Base-by-base conservation (phyloP, 148 eudicot genomes). In the Camellia japonica region DNA sequence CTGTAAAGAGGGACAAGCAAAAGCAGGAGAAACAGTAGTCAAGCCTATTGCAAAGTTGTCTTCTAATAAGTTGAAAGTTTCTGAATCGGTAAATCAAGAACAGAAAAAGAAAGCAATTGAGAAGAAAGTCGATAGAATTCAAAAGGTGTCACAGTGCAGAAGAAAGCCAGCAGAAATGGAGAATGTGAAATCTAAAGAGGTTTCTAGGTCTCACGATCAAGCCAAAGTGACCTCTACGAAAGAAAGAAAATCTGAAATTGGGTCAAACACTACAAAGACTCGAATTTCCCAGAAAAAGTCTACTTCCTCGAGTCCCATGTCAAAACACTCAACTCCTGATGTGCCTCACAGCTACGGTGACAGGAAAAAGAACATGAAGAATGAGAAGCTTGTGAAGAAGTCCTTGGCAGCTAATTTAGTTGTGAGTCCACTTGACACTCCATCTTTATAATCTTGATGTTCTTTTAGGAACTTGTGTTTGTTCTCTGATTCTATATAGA, bases 121-220 rank as follows among this genome's bases (percentile, higher is more conserved):
- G 70, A 89, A 80, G 71, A 85, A 76, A 83, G 77, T 78, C 43
- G 82, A 80, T 52, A 80, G 44, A 55, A 47, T 77, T 10, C 86
- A 63, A 42, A 85, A 85, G 83, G 72, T 67, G 77, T 42, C 74
- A 63, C 62, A 79, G 6, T 46, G 15, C 69, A 75, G 81, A 76
- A 85, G 86, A 67, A 88, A 89, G 81, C 82, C 71, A 8, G 86
- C 59, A 55, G 78, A 79, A 61, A 75, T 65, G 75, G 85, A 84
- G 79, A 85, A 44, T 76, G 67, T 69, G 74, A 83, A 83, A 84
- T 78, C 82, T 4, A 52, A 72, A 71, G 79, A 73, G 51, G 74
- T 46, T 55, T 73, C 82, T 56, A 74, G 23, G n/a, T 79, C 82
- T 64, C 68, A 43, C 56, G 83, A 84, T 76, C 84, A 75, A 71